A percentile compares a stretch with the other conserved stretches of the same genome.
Conservation (phyloP, 2,329 filamentous ascomycete species). For the Capronia americana region DNA sequence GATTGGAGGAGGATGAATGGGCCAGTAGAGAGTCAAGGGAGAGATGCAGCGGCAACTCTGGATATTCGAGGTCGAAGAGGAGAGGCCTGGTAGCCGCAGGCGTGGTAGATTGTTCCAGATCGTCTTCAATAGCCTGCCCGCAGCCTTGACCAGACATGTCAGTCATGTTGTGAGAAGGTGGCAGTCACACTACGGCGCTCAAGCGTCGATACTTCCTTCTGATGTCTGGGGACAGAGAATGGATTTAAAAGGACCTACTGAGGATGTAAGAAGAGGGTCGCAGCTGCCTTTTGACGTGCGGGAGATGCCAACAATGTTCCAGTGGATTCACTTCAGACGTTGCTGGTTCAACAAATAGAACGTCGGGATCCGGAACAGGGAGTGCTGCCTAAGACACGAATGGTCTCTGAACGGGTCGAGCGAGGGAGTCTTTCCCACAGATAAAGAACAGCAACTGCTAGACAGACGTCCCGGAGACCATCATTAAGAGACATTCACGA, state of each 20-base stretch:
- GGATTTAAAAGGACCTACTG: constrained; percentile 10
- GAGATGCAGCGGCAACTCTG: constrained; percentile 29
- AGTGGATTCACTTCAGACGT: constrained; percentile 5
- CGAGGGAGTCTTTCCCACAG: background rate
- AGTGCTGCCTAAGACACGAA: constrained; percentile 3
- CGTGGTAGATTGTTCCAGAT: background rate
- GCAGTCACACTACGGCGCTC: background rate
- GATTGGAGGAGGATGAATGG: constrained; percentile 31
- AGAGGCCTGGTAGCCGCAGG: background rate
- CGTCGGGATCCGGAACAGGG: constrained; percentile 1
- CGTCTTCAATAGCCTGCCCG: constrained; percentile 12
- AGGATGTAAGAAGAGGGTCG: background rate
- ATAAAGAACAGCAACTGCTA: background rate
- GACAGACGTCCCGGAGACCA: background rate
- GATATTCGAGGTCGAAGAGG: constrained; percentile 29
- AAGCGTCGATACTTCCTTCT: background rate
- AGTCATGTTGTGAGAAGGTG: constrained; percentile 20
- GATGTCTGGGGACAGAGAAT: background rate
- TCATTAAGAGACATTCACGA: background rate
- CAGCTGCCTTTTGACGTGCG: constrained; percentile 4
- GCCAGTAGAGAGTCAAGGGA: constrained; percentile 39
- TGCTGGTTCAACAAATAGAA: constrained; percentile 11
- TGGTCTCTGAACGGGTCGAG: background rate
- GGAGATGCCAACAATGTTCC: constrained; percentile 13
- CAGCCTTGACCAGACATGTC: constrained; percentile 17